Evolutionary conservation across 2,329 filamentous ascomycete species (phyloP).

Genomic region (Metarhizium album): DNA sequence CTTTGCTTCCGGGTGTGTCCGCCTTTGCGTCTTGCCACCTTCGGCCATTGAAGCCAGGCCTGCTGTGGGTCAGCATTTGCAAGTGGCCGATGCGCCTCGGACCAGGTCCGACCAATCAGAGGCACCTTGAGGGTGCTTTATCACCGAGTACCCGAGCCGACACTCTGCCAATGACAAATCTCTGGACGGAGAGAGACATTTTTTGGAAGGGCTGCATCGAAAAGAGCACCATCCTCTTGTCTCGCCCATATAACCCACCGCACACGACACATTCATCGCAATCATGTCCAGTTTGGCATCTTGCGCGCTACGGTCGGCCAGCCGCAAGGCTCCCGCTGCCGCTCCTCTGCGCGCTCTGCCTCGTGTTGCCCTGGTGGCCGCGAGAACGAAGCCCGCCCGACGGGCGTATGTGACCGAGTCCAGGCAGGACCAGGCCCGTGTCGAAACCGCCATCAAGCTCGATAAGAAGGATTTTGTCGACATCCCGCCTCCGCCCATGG

Average conservation of each 20-base stretch:
- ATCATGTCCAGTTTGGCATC: slow-evolving; percentile 57
- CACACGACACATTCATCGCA: slow-evolving; percentile 14
- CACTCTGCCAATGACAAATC: slow-evolving; percentile 24
- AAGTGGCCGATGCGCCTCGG: too few relatives aligned
- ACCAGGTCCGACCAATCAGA: slow-evolving; percentile 20
- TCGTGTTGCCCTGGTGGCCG: slow-evolving; percentile 19
- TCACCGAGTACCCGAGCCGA: slow-evolving; percentile 27
- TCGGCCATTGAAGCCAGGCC: too few relatives aligned
- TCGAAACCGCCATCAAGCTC: slow-evolving; percentile 77
- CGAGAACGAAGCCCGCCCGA: slow-evolving; percentile 17
- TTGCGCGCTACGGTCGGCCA: slow-evolving; percentile 63
- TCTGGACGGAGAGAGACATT: slow-evolving; percentile 16
- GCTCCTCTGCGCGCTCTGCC: slow-evolving; percentile 19
- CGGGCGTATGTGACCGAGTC: slow-evolving; percentile 78
- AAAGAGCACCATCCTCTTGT: slow-evolving; percentile 9
- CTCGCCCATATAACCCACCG: slow-evolving; percentile 8
- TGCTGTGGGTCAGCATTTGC: too few relatives aligned
- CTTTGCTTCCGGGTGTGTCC: too few relatives aligned
- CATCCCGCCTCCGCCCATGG: slow-evolving; percentile 25
- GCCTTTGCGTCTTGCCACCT: too few relatives aligned
- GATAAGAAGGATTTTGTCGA: slow-evolving; percentile 75
- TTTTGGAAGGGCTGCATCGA: neutral
- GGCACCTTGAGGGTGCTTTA: slow-evolving; percentile 16
- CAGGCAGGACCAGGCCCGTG: slow-evolving; percentile 67
- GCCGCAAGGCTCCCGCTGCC: slow-evolving; percentile 37